Base-by-base conservation (phyloP, 495 filamentous ascomycete species). In the Ramalina intermedia region DNA sequence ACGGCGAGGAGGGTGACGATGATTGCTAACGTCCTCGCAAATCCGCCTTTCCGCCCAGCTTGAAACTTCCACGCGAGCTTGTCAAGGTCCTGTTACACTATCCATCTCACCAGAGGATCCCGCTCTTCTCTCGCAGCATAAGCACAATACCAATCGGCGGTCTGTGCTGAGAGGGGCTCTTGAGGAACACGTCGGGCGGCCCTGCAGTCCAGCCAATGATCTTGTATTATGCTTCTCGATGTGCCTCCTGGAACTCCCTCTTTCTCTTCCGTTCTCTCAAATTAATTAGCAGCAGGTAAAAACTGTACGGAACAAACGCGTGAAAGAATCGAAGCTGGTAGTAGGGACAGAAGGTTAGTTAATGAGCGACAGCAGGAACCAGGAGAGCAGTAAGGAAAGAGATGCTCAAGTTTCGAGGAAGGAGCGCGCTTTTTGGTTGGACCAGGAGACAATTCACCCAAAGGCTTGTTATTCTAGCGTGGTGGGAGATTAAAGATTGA, bases 291-390 rank as follows among this genome's bases (percentile, higher is more conserved):
- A 27, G 42, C 42, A 27, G 8, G 42, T 26, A 27, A 44, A 23
- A 26, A 26, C 42, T 26, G 17, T 21, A 23, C 42, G 42, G 24
- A 16, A 23, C 23, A 9, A 35, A 47, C 21, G 44, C 18, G 24
- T 16, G 27, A 43, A 48, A 24, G 46, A 48, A 48, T 11, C 13
- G 39, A 53, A 33, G 33, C 11, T 46, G 18, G 35, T 41, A 43
- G 24, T 17, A 38, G 38, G 4, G 23, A 53, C 7, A 48, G 11
- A 48, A 41, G 20, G 36, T 27, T 36, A 48, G 36, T 27, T 36
- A 48, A 48, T 38, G 45, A 53, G 46, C 27, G 51, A 53, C 45
- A 41, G 29, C 11, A 47, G 14, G 27, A 47, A 37, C 33, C 33
- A 16, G 29, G 12, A 47, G 44, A 47, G 29, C 5, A 33, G 29